Evolutionary conservation across 108 stramenopile species (phyloP).

Genomic region (Cyclotella atomus): DNA sequence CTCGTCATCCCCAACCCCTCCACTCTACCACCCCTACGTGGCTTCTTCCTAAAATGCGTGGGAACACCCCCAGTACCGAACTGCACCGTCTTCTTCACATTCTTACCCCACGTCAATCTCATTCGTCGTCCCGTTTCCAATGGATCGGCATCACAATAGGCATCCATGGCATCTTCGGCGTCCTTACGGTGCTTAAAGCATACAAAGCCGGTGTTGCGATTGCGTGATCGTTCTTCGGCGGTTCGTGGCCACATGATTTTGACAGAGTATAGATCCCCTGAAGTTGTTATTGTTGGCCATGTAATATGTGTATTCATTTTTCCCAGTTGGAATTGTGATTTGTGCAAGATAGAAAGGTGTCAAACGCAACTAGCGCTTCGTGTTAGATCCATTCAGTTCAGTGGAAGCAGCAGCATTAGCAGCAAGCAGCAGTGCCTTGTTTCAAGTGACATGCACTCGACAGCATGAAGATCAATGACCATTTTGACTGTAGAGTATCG

Average conservation of each 20-base stretch:
- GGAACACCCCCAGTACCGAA: conserved; percentile 57
- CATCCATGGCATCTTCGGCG: conserved; percentile 90
- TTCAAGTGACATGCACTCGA: too few species aligned
- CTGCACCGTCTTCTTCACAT: conserved; percentile 66
- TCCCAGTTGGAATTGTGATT: too few species aligned
- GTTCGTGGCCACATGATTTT: conserved; percentile 97
- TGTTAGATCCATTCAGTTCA: conserved; percentile 8
- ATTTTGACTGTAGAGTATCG: too few species aligned
- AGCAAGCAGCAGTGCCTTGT: too few species aligned
- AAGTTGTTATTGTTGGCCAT: not conserved
- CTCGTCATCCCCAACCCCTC: not conserved
- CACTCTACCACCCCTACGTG: conserved; percentile 8
- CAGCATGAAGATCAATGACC: too few species aligned
- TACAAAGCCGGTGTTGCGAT: conserved; percentile 91
- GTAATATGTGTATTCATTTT: too few species aligned
- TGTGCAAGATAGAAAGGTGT: conserved; percentile 11
- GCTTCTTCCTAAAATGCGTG: conserved; percentile 39
- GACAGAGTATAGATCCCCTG: conserved; percentile 83
- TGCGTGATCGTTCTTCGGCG: conserved; percentile 77
- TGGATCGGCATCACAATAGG: conserved; percentile 77
- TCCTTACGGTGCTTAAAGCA: conserved; percentile 85
- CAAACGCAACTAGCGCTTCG: conserved; percentile 22
- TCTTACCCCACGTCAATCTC: conserved; percentile 81
- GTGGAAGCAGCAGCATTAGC: too few species aligned
- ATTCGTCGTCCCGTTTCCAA: conserved; percentile 72